Evolutionary conservation across 1,284 basidiomycete species (phyloP), one percentile per base, ranked within the genome.

Genomic region (Tylopilus orsonianus): DNA sequence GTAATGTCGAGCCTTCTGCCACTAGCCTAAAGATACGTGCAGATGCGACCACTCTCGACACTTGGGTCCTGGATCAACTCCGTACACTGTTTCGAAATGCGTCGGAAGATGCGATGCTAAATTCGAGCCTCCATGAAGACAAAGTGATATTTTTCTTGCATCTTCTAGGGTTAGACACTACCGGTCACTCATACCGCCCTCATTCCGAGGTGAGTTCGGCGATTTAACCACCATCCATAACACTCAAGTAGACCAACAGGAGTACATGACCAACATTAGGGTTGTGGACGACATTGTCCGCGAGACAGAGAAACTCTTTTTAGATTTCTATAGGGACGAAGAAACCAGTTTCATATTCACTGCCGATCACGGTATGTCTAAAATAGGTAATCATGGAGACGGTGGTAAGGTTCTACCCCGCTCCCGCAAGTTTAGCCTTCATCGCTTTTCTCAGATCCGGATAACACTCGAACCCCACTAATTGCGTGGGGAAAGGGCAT

Each of bases 281-380:
- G 80, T 88, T 4, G 92, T 94, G 1, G 93, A 95, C 57, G 64
- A 72, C 38, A 85, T 95, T 51, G 87, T 90, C n/a, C 72, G 74
- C 24, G 73, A 83, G 49, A 81, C 86, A 0, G 87, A 92, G 56
- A 58, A 67, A 32, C 69, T 90, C 10, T 67, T 94, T 27, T 64
- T 70, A 1, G 73, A 80, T 3, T 92, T 87, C 59, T 94, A 85
- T 60, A 66, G 69, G 33, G 83, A 87, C 48, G 70, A 81, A 23
- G 78, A 84, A 44, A 94, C 92, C 0, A 83, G 82, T 33, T 95
- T 79, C 59, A 69, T 95, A 34, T 93, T 95, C 63, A 93, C 90
- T 4, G 89, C 93, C 0, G 92, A 95, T 64, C 92, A 95, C 62
- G 92, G 92, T 5, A 95, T 95, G 92, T 90, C 87, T 8, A 80